A percentile compares a stretch with the other conserved stretches of the same genome.
Evolutionary conservation across 768 basidiomycete genomes (phyloP).

Genomic region (Suillus subluteus): DNA sequence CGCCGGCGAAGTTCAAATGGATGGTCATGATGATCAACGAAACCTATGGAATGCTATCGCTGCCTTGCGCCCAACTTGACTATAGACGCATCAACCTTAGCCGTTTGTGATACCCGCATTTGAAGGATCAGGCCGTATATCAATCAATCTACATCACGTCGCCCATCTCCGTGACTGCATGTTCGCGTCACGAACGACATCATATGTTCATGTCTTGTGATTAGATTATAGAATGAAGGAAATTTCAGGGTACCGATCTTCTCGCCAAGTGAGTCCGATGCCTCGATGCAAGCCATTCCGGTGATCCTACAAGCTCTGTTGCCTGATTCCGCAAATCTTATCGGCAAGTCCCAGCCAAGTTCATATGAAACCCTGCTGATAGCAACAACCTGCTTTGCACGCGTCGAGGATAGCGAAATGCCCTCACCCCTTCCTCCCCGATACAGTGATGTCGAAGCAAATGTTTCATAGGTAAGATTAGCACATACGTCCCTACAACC

Average conservation of each 20-base stretch:
- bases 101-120: constrained; percentile 11
- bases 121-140: constrained; percentile 21
- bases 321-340: constrained; percentile 9
- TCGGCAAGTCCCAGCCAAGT: neutral
- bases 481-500: constrained; percentile 3
- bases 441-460: constrained; percentile 3
- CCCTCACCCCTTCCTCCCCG: constrained; percentile 6
- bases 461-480: constrained; percentile 4
- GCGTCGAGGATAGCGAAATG: constrained; percentile 8
- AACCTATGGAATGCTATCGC: constrained; percentile 18
- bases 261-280: neutral
- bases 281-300: constrained; percentile 4
- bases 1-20: constrained; percentile 43
- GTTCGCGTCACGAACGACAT: constrained; percentile 13
- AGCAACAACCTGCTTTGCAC: constrained; percentile 1
- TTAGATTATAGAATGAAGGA: neutral
- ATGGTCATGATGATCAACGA: constrained; percentile 37
- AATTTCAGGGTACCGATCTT: constrained; percentile 10
- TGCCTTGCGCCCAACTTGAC: constrained; percentile 8
- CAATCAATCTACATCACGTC: constrained; percentile 14
- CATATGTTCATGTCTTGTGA: constrained; percentile 13
- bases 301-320: constrained; percentile 3
- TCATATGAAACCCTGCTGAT: constrained; percentile 1
- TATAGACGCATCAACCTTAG: neutral
- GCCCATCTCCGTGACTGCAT: constrained; percentile 20